A percentile compares a stretch with the other conserved stretches of the same genome.
Conservation (phyloP, 2,329 filamentous ascomycete genomes). For the Botrytis hyacinthi region DNA sequence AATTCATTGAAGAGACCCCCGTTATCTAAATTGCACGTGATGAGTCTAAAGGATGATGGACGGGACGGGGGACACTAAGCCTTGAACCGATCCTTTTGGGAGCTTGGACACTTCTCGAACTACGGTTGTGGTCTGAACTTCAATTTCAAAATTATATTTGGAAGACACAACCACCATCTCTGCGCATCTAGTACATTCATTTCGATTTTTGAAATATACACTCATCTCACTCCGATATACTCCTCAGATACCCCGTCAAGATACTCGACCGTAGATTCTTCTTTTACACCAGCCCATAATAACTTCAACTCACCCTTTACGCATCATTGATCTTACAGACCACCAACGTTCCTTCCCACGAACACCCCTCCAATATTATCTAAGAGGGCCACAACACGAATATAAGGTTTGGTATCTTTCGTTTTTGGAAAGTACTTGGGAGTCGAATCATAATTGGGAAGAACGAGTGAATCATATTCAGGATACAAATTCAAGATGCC, state of each 20-base stretch:
- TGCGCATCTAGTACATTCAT: background rate
- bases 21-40: background rate
- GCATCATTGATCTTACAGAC: background rate
- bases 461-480: conserved; percentile 1
- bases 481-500: conserved; percentile 5
- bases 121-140: conserved; percentile 12
- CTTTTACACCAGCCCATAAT: background rate
- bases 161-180: background rate
- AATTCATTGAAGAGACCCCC: background rate
- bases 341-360: conserved; percentile 11
- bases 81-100: background rate
- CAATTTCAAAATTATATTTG: background rate
- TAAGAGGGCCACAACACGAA: background rate
- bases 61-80: background rate
- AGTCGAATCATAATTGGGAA: conserved; percentile 10
- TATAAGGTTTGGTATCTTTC: background rate
- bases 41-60: background rate
- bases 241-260: too few relatives aligned
- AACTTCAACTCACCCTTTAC: background rate
- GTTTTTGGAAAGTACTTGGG: conserved; percentile 7
- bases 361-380: conserved; percentile 8
- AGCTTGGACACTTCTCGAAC: conserved; percentile 6
- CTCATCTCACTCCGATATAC: background rate
- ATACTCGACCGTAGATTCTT: background rate
- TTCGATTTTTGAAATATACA: background rate